Base-by-base conservation (phyloP, 768 basidiomycete genomes). In the Podaxis sp. region DNA sequence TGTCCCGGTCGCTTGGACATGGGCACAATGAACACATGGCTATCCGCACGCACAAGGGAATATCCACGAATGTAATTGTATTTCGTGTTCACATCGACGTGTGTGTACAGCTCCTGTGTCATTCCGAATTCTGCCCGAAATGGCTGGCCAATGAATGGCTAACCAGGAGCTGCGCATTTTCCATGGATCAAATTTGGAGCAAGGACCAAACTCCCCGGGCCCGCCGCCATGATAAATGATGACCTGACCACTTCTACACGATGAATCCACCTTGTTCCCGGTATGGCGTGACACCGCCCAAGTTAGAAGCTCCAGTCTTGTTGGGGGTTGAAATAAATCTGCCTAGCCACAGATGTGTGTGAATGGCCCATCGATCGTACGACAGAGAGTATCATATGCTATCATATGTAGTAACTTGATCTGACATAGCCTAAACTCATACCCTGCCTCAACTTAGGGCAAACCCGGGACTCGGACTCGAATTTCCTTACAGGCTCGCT, bases 101-200 rank as follows among this genome's bases (percentile, higher is more conserved):
- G 52, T n/a, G 29, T 33, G 33, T 50, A 27, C 5, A 19, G 43
- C 43, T 46, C 43, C 43, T 46, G 17, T 46, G 15, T 33, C 43
- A 17, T 24, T 40, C 54, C 49, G 57, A 19, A 15, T 46, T 37
- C n/a, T 24, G 33, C 33, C 56, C 56, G 57, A 57, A 51, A n/a
- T 29, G 22, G 38, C 46, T 27, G 46, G 27, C 60, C 40, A 52
- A 33, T 33, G 33, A 53, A 50, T 33, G 47, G 47, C n/a, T 37
- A n/a, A 24, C 36, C 24, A 25, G 59, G 19, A 25, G 51, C 25
- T 41, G 25, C 52, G 59, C 59, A 46, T 55, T 55, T 61, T 37
- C 54, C 54, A 17, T 50, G 61, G 47, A 62, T 62, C 37, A 49
- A 41, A 40, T 29, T n/a, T 50, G 53, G 60, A 33, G 53, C 46